phyloP scores from a whole-genome alignment of 2,329 filamentous ascomycete genomes.

The Alternaria consortialis region DNA sequence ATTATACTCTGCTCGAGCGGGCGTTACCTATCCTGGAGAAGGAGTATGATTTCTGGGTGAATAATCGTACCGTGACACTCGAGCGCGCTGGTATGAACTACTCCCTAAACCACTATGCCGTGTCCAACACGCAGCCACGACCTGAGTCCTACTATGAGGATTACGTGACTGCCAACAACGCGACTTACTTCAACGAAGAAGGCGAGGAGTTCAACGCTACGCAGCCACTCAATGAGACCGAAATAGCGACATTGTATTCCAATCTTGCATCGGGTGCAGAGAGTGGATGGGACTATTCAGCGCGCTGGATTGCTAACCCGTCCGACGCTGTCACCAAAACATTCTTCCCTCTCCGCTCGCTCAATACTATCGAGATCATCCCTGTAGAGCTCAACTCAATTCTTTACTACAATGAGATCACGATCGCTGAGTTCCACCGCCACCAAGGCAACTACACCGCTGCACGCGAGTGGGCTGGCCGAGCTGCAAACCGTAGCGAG shows the following conservation, averaged over 20 bases:
- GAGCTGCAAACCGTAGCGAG: constrained; percentile 64
- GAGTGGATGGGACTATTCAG: constrained; percentile 70
- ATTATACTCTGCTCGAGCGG: constrained; percentile 67
- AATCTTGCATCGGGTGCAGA: constrained; percentile 73
- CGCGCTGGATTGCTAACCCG: constrained; percentile 67
- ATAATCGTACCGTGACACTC: constrained; percentile 67
- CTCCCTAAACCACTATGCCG: constrained; percentile 67
- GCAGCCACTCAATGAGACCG: constrained; percentile 60
- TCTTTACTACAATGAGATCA: constrained; percentile 70
- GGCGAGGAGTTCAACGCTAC: constrained; percentile 67
- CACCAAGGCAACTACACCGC: constrained; percentile 61
- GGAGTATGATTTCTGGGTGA: constrained; percentile 70
- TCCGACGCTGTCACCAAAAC: constrained; percentile 66
- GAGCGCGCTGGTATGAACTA: constrained; percentile 59
- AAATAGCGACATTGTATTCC: constrained; percentile 65
- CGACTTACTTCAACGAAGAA: constrained; percentile 67
- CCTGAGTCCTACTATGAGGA: constrained; percentile 74
- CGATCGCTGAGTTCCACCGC: constrained; percentile 65
- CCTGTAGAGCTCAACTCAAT: constrained; percentile 75
- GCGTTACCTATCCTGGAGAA: constrained; percentile 69
- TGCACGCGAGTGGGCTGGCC: constrained; percentile 60
- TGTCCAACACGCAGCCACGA: constrained; percentile 70
- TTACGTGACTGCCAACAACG: constrained; percentile 70
- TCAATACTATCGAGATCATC: constrained; percentile 67
- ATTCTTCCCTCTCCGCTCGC: constrained; percentile 71